A percentile compares a stretch with the other conserved stretches of the same genome.
Evolutionary conservation across 805 yeast genomes (phyloP).

Genomic region (Peterozyma toletana): DNA sequence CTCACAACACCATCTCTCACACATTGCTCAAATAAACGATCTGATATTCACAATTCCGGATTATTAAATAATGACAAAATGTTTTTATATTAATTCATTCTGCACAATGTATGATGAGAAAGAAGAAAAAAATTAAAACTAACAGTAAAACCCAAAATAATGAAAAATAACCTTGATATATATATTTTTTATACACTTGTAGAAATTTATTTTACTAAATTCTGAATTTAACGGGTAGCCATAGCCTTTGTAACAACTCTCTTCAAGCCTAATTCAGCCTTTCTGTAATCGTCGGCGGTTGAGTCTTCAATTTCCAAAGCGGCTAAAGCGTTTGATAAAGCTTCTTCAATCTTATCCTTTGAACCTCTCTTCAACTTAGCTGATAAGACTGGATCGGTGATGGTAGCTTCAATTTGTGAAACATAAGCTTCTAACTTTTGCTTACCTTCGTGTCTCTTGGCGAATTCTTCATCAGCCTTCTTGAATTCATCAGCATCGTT

Average conservation of each 20-base stretch:
- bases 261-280: constrained; percentile 98
- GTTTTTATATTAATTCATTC: not conserved
- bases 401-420: constrained; percentile 88
- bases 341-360: constrained; percentile 95
- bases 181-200: constrained; percentile 1
- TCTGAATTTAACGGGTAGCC: constrained; percentile 78
- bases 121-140: not conserved
- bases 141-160: constrained; percentile 1
- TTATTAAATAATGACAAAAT: too few species aligned
- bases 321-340: constrained; percentile 96
- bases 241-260: constrained; percentile 99
- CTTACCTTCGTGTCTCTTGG: constrained; percentile 98
- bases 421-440: constrained; percentile 99
- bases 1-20: too few species aligned
- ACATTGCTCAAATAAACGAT: too few species aligned
- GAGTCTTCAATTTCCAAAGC: constrained; percentile 96
- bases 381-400: constrained; percentile 97
- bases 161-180: constrained; percentile 1
- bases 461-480: constrained; percentile 98
- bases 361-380: constrained; percentile 97
- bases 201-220: not conserved
- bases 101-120: not conserved
- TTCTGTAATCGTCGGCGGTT: constrained; percentile 94
- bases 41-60: too few species aligned
- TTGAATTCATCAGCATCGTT: constrained; percentile 98